These are phyloP conservation scores for Kitagawia praeruptora DNA, from an alignment of 129 eudicot genomes.

Conservation along the genomic window DNA sequence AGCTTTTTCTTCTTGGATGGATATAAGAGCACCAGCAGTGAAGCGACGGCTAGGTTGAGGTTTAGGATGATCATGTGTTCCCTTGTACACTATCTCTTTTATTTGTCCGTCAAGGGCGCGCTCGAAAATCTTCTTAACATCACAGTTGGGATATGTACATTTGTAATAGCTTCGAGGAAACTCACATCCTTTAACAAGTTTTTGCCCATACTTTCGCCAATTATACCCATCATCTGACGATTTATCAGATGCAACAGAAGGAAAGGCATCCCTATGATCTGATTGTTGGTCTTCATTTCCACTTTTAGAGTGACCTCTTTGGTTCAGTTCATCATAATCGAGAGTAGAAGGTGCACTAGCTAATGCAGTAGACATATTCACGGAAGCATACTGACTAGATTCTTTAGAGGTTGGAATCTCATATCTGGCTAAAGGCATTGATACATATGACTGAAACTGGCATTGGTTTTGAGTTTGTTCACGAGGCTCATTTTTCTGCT, in stretches of 20 bases:
- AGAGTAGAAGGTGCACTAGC: conserved; percentile 21
- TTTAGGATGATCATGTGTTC: conserved; percentile 94
- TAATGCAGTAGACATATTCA: conserved; percentile 13
- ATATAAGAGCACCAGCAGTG: conserved; percentile 70
- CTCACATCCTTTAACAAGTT: conserved; percentile 94
- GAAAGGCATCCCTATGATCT: conserved; percentile 40
- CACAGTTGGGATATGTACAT: conserved; percentile 94
- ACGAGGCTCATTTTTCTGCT: conserved; percentile 35
- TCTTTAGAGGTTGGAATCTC: conserved; percentile 45
- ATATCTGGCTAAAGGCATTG: conserved; percentile 36
- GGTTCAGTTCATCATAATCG: conserved; percentile 36
- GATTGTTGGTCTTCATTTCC: conserved; percentile 31
- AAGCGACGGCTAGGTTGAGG: conserved; percentile 89
- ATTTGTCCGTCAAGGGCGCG: conserved; percentile 80
- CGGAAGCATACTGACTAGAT: conserved; percentile 20
- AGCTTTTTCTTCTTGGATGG: conserved; percentile 65
- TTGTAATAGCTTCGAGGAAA: conserved; percentile 98
- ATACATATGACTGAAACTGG: conserved; percentile 36
- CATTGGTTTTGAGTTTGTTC: conserved; percentile 43
- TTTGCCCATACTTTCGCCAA: conserved; percentile 98
- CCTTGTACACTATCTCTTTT: conserved; percentile 87
- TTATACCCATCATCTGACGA: conserved; percentile 91
- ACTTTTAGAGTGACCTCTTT: conserved; percentile 26
- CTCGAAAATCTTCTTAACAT: conserved; percentile 92
- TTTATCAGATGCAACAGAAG: conserved; percentile 55